A percentile compares a stretch with the other conserved stretches of the same genome.
Evolutionary conservation across 306 rosid genomes (phyloP).

Genomic region (Sechiopsis laciniata): DNA sequence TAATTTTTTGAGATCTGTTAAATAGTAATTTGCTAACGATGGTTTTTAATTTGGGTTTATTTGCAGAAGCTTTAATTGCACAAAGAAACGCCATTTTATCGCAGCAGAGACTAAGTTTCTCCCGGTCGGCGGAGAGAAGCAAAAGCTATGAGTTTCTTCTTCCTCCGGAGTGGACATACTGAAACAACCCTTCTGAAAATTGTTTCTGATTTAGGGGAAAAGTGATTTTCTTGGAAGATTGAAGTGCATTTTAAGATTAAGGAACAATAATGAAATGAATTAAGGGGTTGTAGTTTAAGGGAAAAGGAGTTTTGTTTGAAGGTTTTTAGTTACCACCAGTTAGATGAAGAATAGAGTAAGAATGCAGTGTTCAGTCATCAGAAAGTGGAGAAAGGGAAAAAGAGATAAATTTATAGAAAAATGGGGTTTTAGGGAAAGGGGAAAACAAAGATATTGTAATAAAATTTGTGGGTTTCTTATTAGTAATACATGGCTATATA

Average conservation of each 20-base stretch:
- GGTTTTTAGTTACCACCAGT: neutral
- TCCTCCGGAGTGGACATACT: conserved; percentile 29
- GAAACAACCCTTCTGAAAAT: neutral
- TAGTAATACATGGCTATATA: conserved; percentile 6
- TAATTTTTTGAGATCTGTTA: neutral
- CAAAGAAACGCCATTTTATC: conserved; percentile 21
- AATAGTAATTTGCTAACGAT: neutral
- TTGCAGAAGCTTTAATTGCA: conserved; percentile 8
- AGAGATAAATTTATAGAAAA: neutral
- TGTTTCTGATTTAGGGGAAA: neutral
- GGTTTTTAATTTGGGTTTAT: neutral
- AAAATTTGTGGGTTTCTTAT: conserved; percentile 14
- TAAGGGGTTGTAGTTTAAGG: neutral
- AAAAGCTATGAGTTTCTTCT: conserved; percentile 17
- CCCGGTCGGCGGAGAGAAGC: neutral
- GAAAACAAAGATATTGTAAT: neutral
- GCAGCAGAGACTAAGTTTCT: conserved; percentile 11
- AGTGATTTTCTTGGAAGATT: neutral
- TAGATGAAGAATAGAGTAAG: conserved; percentile 5
- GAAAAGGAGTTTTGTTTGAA: neutral
- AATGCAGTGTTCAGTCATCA: conserved; percentile 13
- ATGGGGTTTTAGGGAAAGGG: neutral
- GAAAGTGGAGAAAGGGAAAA: neutral
- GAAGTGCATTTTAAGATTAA: conserved; percentile 8
- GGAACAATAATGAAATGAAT: neutral